phyloP scores from a whole-genome alignment of 2,329 filamentous ascomycete species.

The Lithohypha guttulata region DNA sequence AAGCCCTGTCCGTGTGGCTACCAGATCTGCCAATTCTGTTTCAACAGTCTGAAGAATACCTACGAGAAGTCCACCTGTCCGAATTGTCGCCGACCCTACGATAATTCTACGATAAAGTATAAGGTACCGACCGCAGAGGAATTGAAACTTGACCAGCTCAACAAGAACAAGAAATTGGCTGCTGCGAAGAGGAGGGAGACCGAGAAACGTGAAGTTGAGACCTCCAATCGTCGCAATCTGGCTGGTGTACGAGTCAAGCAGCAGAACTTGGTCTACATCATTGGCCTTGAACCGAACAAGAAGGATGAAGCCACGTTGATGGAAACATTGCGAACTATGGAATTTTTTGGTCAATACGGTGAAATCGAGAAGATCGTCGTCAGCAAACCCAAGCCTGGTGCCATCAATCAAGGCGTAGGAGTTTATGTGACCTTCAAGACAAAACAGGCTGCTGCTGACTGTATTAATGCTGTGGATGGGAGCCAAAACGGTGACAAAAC shows the following conservation, averaged over 20 bases:
- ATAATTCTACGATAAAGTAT: constrained; percentile 95
- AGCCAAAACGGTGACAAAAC: constrained; percentile 81
- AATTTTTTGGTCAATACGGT: constrained; percentile 97
- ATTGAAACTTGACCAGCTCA: constrained; percentile 22
- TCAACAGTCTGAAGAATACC: constrained; percentile 97
- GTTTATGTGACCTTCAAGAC: constrained; percentile 97
- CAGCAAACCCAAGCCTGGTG: constrained; percentile 77
- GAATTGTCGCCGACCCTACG: constrained; percentile 90
- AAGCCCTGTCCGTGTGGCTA: constrained; percentile 95
- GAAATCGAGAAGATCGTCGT: constrained; percentile 98
- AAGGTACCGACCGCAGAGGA: constrained; percentile 92
- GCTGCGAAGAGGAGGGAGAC: constrained; percentile 85
- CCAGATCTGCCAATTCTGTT: constrained; percentile 99
- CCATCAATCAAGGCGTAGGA: constrained; percentile 71
- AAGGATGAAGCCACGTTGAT: constrained; percentile 78
- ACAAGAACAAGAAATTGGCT: constrained; percentile 56
- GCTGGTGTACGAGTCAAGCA: constrained; percentile 92
- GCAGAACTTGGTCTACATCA: constrained; percentile 97
- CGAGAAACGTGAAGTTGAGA: constrained; percentile 92
- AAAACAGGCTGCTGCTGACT: constrained; percentile 79
- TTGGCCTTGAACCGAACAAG: constrained; percentile 81
- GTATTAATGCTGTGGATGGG: constrained; percentile 85
- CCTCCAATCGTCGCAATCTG: constrained; percentile 87
- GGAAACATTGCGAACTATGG: constrained; percentile 75
- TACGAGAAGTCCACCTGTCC: constrained; percentile 83